These are phyloP conservation scores for Aspergillus taichungensis DNA, from an alignment of 495 filamentous ascomycete genomes.

Conservation along the genomic window DNA sequence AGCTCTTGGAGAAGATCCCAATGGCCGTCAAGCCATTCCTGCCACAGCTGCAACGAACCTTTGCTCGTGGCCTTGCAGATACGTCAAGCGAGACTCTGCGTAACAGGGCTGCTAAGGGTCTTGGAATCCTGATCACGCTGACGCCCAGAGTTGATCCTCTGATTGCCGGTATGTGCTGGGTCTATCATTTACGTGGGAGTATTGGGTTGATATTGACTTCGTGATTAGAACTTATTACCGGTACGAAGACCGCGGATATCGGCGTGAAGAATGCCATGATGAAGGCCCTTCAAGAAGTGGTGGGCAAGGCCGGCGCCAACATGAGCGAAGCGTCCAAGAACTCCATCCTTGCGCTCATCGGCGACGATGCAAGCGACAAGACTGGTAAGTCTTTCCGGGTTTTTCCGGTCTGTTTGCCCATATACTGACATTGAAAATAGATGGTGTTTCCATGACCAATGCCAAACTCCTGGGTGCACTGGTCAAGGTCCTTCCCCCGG, in stretches of 20 bases:
- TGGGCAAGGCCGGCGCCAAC: slow-evolving; percentile 85
- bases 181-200: neutral
- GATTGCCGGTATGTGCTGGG: slow-evolving; percentile 41
- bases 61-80: slow-evolving; percentile 91
- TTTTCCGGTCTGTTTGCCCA: neutral
- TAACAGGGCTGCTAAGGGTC: slow-evolving; percentile 83
- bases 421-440: slow-evolving; percentile 20
- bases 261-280: slow-evolving; percentile 96
- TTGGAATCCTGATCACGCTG: slow-evolving; percentile 92
- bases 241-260: slow-evolving; percentile 78
- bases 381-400: slow-evolving; percentile 41
- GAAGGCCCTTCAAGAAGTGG: slow-evolving; percentile 90
- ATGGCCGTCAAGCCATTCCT: slow-evolving; percentile 92
- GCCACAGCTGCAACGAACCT: slow-evolving; percentile 91
- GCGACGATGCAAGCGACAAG: slow-evolving; percentile 66
- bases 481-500: slow-evolving; percentile 67
- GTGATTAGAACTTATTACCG: slow-evolving; percentile 75
- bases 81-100: slow-evolving; percentile 83
- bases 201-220: slow-evolving; percentile 4
- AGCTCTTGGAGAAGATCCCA: slow-evolving; percentile 93
- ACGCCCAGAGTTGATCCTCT: slow-evolving; percentile 93
- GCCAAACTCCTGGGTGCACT: slow-evolving; percentile 82
- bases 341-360: slow-evolving; percentile 77
- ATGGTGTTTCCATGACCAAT: slow-evolving; percentile 74
- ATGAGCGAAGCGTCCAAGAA: slow-evolving; percentile 86